Conservation (phyloP, 2,329 filamentous ascomycete species). For the Diaporthe sp. region DNA sequence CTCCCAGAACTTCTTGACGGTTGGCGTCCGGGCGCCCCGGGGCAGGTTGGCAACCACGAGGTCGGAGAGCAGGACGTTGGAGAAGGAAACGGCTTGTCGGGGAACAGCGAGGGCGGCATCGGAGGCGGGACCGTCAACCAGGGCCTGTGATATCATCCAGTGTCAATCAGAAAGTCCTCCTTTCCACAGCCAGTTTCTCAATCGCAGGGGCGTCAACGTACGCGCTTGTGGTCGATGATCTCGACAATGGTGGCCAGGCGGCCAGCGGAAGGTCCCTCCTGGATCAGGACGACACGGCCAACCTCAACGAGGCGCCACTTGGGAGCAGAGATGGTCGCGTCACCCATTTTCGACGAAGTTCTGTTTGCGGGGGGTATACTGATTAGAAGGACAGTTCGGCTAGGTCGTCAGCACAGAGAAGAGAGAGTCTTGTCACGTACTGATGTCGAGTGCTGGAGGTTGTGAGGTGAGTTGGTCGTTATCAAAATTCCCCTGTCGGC, state of each 20-base stretch:
- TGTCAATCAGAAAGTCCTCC: conserved; percentile 42
- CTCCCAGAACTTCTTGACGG: conserved; percentile 91
- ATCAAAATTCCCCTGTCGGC: conserved; percentile 30
- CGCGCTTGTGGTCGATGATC: conserved; percentile 99
- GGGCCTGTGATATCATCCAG: conserved; percentile 70
- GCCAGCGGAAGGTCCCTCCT: conserved; percentile 82
- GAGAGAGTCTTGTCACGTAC: conserved; percentile 24
- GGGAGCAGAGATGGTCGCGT: conserved; percentile 83
- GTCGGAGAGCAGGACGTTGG: conserved; percentile 87
- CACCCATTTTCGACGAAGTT: conserved; percentile 79
- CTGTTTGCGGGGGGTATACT: conserved; percentile 49
- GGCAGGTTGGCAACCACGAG: conserved; percentile 89
- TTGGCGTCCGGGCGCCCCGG: conserved; percentile 83
- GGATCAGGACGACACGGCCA: conserved; percentile 95
- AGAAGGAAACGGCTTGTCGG: conserved; percentile 86
- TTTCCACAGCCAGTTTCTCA: conserved; percentile 25
- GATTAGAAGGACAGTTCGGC: conserved; percentile 37
- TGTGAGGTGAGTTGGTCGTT: conserved; percentile 31
- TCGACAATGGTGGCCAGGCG: conserved; percentile 95
- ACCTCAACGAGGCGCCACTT: conserved; percentile 98
- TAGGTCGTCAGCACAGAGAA: conserved; percentile 2
- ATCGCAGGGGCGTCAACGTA: conserved; percentile 67
- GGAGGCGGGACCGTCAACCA: conserved; percentile 93
- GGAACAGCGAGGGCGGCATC: conserved; percentile 82
- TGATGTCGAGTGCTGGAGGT: conserved; percentile 29